Evolutionary conservation across 768 basidiomycete species (phyloP).

Genomic region (Collybia sp.): DNA sequence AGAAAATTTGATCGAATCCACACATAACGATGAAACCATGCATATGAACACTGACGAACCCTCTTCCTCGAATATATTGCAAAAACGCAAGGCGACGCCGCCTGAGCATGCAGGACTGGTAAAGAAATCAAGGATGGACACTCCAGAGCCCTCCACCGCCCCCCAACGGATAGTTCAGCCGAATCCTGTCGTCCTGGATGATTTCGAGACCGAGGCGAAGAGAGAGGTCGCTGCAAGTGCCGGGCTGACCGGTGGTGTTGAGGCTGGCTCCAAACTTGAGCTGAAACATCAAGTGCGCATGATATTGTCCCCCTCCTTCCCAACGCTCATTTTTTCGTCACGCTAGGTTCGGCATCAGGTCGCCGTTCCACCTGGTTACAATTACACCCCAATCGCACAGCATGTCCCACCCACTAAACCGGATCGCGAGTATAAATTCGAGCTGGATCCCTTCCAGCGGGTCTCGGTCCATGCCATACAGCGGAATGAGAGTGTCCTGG

Average conservation of each 20-base stretch:
- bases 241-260: slow-evolving; percentile 74
- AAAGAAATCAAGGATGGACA: too few relatives aligned
- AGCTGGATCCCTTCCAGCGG: slow-evolving; percentile 94
- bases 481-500: slow-evolving; percentile 94
- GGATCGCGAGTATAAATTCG: slow-evolving; percentile 91
- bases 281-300: slow-evolving; percentile 71
- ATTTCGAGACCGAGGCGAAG: slow-evolving; percentile 92
- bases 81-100: slow-evolving; percentile 29
- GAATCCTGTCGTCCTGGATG: slow-evolving; percentile 81
- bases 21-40: too few relatives aligned
- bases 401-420: slow-evolving; percentile 92
- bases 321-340: slow-evolving; percentile 1
- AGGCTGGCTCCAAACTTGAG: slow-evolving; percentile 66
- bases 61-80: slow-evolving; percentile 38
- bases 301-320: not conserved
- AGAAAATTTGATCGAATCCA: too few relatives aligned
- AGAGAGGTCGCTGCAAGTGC: slow-evolving; percentile 88
- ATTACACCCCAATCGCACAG: slow-evolving; percentile 84
- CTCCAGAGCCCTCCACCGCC: too few relatives aligned
- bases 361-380: slow-evolving; percentile 88
- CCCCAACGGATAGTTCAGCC: slow-evolving; percentile 50
- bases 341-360: slow-evolving; percentile 93
- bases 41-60: slow-evolving; percentile 24
- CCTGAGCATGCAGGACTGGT: too few relatives aligned
- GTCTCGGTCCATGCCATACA: slow-evolving; percentile 95